phyloP scores from a whole-genome alignment of 352 stramenopile species.

The Phytophthora citrophthora region DNA sequence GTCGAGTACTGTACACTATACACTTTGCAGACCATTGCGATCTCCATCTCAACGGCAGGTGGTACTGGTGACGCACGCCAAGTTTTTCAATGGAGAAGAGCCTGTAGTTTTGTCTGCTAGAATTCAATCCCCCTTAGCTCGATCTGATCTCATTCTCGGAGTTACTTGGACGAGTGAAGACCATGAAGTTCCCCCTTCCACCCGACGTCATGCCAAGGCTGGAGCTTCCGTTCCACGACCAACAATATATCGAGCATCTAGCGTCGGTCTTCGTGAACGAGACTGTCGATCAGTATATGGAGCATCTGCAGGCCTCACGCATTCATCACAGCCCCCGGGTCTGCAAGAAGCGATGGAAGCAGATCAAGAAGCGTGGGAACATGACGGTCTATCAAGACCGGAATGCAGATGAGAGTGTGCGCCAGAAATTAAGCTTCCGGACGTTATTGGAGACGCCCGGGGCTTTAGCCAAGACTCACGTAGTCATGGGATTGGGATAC shows the following conservation, averaged over 20 bases:
- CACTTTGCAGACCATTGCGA: no score
- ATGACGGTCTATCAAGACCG: constrained; percentile 39
- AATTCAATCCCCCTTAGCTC: background rate
- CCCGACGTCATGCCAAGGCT: constrained; percentile 29
- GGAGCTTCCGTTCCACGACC: constrained; percentile 20
- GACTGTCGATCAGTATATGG: constrained; percentile 42
- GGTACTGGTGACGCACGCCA: constrained; percentile 4
- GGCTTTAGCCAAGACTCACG: constrained; percentile 33
- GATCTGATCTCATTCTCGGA: background rate
- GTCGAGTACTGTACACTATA: background rate
- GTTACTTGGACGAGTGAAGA: background rate
- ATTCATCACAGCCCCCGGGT: constrained; percentile 13
- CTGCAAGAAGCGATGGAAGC: constrained; percentile 39
- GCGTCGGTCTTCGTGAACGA: constrained; percentile 36
- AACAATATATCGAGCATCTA: constrained; percentile 37
- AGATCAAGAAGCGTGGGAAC: constrained; percentile 37
- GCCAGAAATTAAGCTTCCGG: constrained; percentile 36
- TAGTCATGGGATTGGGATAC: constrained; percentile 42
- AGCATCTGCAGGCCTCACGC: constrained; percentile 20
- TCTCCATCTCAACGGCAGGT: background rate
- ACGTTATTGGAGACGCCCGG: constrained; percentile 28
- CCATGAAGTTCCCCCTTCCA: constrained; percentile 44
- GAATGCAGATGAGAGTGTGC: constrained; percentile 23
- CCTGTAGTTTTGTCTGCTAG: background rate
- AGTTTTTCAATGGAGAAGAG: background rate